Base-by-base conservation (phyloP, 257 asterid genomes). In the Lavandula angustifolia region DNA sequence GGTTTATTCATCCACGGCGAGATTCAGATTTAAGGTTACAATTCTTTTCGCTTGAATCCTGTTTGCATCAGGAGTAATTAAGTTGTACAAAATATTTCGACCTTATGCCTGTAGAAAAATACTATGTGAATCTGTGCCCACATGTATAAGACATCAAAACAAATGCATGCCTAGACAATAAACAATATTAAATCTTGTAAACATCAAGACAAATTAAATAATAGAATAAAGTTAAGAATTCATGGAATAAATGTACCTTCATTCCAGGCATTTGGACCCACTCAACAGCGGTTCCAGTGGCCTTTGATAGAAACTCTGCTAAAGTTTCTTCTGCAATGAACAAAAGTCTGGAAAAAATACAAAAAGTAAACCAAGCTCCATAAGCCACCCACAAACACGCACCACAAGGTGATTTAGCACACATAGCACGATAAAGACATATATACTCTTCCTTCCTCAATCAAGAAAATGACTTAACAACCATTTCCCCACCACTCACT, bases 221-320 rank as follows among this genome's bases (percentile, higher is more conserved):
- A 44, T 67, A 16, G 43, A 51, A 37, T 55, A 47, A 34, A 48
- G 69, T 62, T 71, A 67, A 17, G 54, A 40, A 34, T 29, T 70
- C 59, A 76, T 62, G 73, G 65, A 53, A 85, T 86, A 85, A 85
- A 71, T 85, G 96, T 82, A 88, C 96, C 96, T 88, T 88, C 96
- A 88, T 88, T 88, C 96, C 96, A 86, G 96, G 96, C 96, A 88
- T 88, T 86, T 86, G 96, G 90, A 88, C 92, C 96, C 96, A 88
- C 96, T 88, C 96, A 60, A 88, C 95, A 77, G 96, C 96, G 62
- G 96, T 88, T 86, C 96, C 96, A 76, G 96, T 88, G 67, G 96
- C 96, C 96, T 88, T 88, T 29, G 96, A 88, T 55, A 88, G 86
- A 88, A 88, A 88, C 89, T 88, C 96, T 80, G 96, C 65, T 88